These are phyloP conservation scores for Nakazawaea ishiwadae DNA, from an alignment of 805 yeast species.

Conservation along the genomic window DNA sequence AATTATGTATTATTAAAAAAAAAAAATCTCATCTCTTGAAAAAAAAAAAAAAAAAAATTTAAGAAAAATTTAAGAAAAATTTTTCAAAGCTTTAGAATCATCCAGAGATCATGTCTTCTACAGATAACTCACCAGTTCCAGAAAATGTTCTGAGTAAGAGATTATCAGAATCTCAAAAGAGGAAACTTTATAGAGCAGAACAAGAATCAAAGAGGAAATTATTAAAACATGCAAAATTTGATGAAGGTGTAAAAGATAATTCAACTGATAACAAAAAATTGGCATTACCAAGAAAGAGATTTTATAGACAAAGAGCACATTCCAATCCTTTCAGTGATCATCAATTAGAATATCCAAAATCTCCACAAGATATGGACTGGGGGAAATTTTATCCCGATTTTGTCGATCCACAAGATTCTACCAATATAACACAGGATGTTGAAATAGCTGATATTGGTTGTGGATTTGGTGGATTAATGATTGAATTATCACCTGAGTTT, in stretches of 20 bases:
- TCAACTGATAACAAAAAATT: no score
- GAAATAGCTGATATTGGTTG: constrained; percentile 96
- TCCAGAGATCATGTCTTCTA: no score
- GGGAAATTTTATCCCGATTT: constrained; percentile 62
- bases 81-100: not conserved
- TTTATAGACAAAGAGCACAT: constrained; percentile 94
- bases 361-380: constrained; percentile 91
- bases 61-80: no score
- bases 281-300: constrained; percentile 80
- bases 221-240: constrained; percentile 42
- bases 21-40: not conserved
- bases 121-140: not conserved
- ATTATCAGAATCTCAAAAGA: constrained; percentile 26
- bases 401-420: constrained; percentile 34
- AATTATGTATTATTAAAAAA: not conserved
- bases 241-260: constrained; percentile 12
- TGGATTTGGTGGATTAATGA: constrained; percentile 91
- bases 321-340: constrained; percentile 98
- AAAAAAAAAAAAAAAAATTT: no score
- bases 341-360: constrained; percentile 77
- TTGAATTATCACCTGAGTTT: constrained; percentile 72
- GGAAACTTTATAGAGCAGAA: constrained; percentile 45
- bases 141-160: not conserved
- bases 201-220: constrained; percentile 40
- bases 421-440: constrained; percentile 47